phyloP scores from a whole-genome alignment of 2,329 filamentous ascomycete species.

The Setomelanomma holmii region DNA sequence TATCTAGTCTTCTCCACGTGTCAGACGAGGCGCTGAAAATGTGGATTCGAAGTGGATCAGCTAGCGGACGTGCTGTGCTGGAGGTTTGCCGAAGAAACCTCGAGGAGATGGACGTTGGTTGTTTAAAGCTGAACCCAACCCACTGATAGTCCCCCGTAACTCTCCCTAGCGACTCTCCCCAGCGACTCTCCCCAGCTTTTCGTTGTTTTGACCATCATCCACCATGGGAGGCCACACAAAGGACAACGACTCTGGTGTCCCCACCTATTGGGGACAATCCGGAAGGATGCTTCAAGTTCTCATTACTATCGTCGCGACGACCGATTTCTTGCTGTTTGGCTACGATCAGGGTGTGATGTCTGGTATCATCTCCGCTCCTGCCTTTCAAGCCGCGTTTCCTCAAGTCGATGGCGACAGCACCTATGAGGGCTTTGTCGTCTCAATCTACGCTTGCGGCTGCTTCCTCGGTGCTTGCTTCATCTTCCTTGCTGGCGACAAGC shows the following conservation, averaged over 20 bases:
- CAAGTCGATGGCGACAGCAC: constrained; percentile 45
- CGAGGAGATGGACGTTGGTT: constrained; percentile 22
- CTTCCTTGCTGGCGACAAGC: constrained; percentile 47
- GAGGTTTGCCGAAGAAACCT: constrained; percentile 22
- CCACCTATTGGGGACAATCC: constrained; percentile 40
- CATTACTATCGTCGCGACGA: constrained; percentile 53
- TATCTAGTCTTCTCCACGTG: constrained; percentile 38
- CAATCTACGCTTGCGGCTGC: constrained; percentile 61
- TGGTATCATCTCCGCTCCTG: constrained; percentile 49
- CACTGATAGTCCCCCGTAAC: constrained; percentile 28
- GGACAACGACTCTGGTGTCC: constrained; percentile 31
- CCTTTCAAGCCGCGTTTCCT: constrained; percentile 47
- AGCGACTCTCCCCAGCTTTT: constrained; percentile 29
- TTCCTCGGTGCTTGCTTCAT: constrained; percentile 51
- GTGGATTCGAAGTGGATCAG: constrained; percentile 30
- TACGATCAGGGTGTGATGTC: constrained; percentile 56
- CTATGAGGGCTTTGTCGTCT: constrained; percentile 55
- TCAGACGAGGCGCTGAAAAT: constrained; percentile 26
- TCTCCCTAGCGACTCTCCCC: constrained; percentile 17
- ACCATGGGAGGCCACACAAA: constrained; percentile 32
- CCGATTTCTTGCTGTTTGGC: constrained; percentile 58
- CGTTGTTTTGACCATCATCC: constrained; percentile 18
- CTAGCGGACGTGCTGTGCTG: constrained; percentile 15
- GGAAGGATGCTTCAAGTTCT: constrained; percentile 39
- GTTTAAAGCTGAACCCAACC: constrained; percentile 34